Base-by-base conservation (phyloP, 495 filamentous ascomycete genomes). In the Pyrenopolyporus hunteri region DNA sequence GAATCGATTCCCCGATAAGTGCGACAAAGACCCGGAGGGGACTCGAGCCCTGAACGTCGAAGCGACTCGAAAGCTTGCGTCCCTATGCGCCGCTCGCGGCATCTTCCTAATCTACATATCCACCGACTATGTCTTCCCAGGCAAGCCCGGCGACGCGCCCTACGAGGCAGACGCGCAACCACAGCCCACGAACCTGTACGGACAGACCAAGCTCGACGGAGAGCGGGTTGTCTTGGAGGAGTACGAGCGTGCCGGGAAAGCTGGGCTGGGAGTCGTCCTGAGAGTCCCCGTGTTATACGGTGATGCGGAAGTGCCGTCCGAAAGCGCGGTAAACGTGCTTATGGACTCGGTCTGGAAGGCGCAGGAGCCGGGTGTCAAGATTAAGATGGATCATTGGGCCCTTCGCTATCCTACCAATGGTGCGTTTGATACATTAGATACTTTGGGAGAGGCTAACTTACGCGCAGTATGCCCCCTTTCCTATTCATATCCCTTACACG, bases 51-150 rank as follows among this genome's bases (percentile, higher is more conserved):
- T 96, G 59, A 97, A 97, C 69, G 83, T 93, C 20, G 81, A 85
- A 3, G 87, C 91, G 7, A 85, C 89, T 11, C 77, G 79, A 25
- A 64, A 69, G 16, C 84, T 97, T 14, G 91, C 92, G 14, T 73
- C 81, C 23, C 77, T 85, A 26, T 88, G 89, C 65, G 81, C 85
- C 13, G 64, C 75, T 11, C 83, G 85, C 8, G 73, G 73, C n/a
- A 84, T 87, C 59, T 70, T 96, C 44, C 80, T 96, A 25, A 84
- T 97, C 70, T 96, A 96, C 79, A 96, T 97, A 70, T 94, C 90
- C 0, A 96, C 93, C 33, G 93, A 97, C 77, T 97, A 97, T 71
- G 91, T 97, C 36, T 97, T 97, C 69, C 76, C 91, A 1, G 93
- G 93, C 11, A 79, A 64, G 14, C 87, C 86, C 25, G 89, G 91